Evolutionary conservation across 1,139 yeast genomes (phyloP).

Genomic region (Sugiyamaella paludigena): DNA sequence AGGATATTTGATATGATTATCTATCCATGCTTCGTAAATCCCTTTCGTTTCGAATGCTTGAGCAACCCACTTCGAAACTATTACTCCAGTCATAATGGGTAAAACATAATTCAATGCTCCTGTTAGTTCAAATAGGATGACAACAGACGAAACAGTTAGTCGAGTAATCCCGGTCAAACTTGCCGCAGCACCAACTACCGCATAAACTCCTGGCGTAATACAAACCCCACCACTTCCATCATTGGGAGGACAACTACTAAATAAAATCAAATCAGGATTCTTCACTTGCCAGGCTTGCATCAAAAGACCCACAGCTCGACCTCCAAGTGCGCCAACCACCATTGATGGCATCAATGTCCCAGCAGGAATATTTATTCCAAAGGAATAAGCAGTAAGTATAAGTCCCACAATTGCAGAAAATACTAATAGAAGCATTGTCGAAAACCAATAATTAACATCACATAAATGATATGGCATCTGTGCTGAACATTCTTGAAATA

Average conservation of each 20-base stretch:
- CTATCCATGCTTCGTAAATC: slow-evolving; percentile 45
- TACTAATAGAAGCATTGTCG: slow-evolving; percentile 37
- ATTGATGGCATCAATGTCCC: slow-evolving; percentile 74
- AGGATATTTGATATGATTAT: slow-evolving; percentile 39
- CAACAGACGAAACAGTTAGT: slow-evolving; percentile 87
- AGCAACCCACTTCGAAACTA: slow-evolving; percentile 48
- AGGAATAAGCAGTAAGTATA: slow-evolving; percentile 58
- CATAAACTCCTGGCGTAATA: slow-evolving; percentile 90
- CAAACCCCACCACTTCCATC: slow-evolving; percentile 49
- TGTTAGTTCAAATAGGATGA: slow-evolving; percentile 92
- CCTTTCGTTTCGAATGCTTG: slow-evolving; percentile 42
- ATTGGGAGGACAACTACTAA: slow-evolving; percentile 44
- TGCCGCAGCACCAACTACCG: slow-evolving; percentile 97
- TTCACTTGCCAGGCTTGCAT: slow-evolving; percentile 40
- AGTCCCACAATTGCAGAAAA: slow-evolving; percentile 55
- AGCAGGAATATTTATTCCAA: slow-evolving; percentile 68
- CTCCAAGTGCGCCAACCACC: slow-evolving; percentile 67
- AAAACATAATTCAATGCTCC: slow-evolving; percentile 88
- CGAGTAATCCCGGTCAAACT: slow-evolving; percentile 92
- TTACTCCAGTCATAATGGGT: slow-evolving; percentile 75
- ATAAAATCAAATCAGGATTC: slow-evolving; percentile 28
- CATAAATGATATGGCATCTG: slow-evolving; percentile 37
- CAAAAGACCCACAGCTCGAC: slow-evolving; percentile 63
- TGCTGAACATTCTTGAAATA: slow-evolving; percentile 61
- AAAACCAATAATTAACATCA: slow-evolving; percentile 34